Evolutionary conservation across 2,329 filamentous ascomycete species (phyloP).

Genomic region (Furcasterigmium furcatum): DNA sequence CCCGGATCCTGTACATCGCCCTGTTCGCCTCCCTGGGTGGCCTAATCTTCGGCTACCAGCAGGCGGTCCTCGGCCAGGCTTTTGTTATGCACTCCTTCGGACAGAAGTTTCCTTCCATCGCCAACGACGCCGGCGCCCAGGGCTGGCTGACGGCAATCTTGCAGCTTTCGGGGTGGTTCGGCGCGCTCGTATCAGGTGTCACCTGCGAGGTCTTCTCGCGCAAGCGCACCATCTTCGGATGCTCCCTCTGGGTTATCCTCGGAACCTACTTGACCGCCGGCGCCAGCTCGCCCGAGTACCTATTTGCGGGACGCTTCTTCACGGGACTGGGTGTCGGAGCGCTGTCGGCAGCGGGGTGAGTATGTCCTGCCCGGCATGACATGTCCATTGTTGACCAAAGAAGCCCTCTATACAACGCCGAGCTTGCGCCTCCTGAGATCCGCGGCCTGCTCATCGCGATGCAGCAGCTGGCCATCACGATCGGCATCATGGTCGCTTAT

Average conservation of each 20-base stretch:
- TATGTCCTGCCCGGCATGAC: not conserved
- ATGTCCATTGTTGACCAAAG: not conserved
- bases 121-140: slow-evolving; percentile 39
- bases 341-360: slow-evolving; percentile 35
- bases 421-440: slow-evolving; percentile 44
- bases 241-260: slow-evolving; percentile 41
- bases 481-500: slow-evolving; percentile 38
- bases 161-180: slow-evolving; percentile 46
- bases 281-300: slow-evolving; percentile 16
- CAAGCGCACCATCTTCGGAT: slow-evolving; percentile 50
- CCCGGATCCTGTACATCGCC: slow-evolving; percentile 30
- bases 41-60: slow-evolving; percentile 51
- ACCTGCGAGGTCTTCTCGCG: slow-evolving; percentile 45
- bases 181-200: slow-evolving; percentile 42
- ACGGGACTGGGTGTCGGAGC: slow-evolving; percentile 44
- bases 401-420: slow-evolving; percentile 41
- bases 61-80: slow-evolving; percentile 51
- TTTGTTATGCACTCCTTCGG: slow-evolving; percentile 50
- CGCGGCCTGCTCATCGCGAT: slow-evolving; percentile 43
- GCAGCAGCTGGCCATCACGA: slow-evolving; percentile 37
- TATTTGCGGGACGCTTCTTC: slow-evolving; percentile 30
- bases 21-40: slow-evolving; percentile 32
- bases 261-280: slow-evolving; percentile 34
- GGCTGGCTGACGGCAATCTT: slow-evolving; percentile 51
- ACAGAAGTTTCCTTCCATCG: slow-evolving; percentile 43